Conservation (phyloP, 176 grass and related monocot genomes). For the Puccinellia tenuiflora region DNA sequence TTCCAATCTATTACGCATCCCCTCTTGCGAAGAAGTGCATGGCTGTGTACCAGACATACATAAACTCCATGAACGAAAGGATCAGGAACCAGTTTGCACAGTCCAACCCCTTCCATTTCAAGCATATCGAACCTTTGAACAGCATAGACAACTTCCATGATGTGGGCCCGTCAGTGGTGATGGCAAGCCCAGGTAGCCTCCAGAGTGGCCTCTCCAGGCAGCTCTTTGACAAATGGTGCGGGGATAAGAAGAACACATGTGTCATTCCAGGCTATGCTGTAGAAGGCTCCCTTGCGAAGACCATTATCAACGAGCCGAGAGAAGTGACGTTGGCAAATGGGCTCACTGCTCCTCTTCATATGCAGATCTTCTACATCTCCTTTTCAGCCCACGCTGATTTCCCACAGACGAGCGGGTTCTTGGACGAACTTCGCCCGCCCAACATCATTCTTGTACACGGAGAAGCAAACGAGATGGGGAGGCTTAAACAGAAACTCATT, state of each 20-base stretch:
- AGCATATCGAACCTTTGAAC: constrained; percentile 80
- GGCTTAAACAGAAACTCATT: constrained; percentile 88
- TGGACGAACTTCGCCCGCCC: constrained; percentile 72
- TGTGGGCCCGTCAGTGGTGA: constrained; percentile 86
- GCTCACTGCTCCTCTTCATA: constrained; percentile 80
- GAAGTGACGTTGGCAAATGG: constrained; percentile 92
- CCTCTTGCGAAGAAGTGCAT: constrained; percentile 95
- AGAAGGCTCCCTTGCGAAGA: constrained; percentile 85
- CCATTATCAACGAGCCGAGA: constrained; percentile 90
- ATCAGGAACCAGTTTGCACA: constrained; percentile 90
- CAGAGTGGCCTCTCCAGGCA: constrained; percentile 92
- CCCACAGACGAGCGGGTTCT: constrained; percentile 78
- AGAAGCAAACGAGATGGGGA: constrained; percentile 92
- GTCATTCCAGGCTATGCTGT: constrained; percentile 93
- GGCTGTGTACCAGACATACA: constrained; percentile 97
- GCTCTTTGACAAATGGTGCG: constrained; percentile 92
- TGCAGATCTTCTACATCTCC: constrained; percentile 90
- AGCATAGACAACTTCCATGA: constrained; percentile 97
- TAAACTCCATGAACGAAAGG: constrained; percentile 96
- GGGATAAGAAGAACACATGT: constrained; percentile 92
- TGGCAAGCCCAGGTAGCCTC: constrained; percentile 79
- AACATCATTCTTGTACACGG: constrained; percentile 98
- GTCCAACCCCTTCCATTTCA: constrained; percentile 88
- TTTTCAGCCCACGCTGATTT: constrained; percentile 97
- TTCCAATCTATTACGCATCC: constrained; percentile 94